These are phyloP conservation scores for Penicillium paneum DNA, from an alignment of 2,329 filamentous ascomycete genomes.

Conservation along the genomic window DNA sequence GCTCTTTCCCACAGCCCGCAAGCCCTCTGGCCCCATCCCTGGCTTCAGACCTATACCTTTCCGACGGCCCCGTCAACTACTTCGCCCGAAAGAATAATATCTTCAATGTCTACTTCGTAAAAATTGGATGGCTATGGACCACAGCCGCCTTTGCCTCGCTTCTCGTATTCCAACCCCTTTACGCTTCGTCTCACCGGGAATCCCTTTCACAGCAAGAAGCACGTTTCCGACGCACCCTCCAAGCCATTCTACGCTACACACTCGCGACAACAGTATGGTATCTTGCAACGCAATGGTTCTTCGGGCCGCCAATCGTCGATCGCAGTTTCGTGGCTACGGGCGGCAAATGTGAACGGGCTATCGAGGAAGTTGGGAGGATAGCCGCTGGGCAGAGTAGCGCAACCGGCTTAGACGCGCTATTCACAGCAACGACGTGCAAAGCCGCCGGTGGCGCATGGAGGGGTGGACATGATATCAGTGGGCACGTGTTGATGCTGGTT, in stretches of 20 bases:
- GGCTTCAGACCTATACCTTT: conserved; percentile 29
- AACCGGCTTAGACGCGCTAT: conserved; percentile 48
- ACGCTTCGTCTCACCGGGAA: conserved; percentile 43
- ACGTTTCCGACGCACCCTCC: conserved; percentile 48
- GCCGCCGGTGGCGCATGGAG: conserved; percentile 77
- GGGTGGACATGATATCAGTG: conserved; percentile 94
- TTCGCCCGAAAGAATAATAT: conserved; percentile 92
- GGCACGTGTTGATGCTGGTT: conserved; percentile 90
- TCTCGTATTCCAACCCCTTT: conserved; percentile 62
- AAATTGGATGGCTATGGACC: conserved; percentile 91
- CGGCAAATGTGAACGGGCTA: conserved; percentile 69
- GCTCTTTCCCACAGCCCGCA: conserved; percentile 53
- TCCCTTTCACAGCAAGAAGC: conserved; percentile 19
- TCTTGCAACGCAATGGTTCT: conserved; percentile 92
- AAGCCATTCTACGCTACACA: conserved; percentile 65
- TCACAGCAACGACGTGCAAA: conserved; percentile 79
- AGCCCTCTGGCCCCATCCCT: conserved; percentile 40
- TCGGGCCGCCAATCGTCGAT: conserved; percentile 86
- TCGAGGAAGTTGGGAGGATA: conserved; percentile 43
- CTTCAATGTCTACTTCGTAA: conserved; percentile 91
- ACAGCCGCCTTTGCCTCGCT: conserved; percentile 71
- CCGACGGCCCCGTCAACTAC: conserved; percentile 55
- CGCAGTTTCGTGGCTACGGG: conserved; percentile 85
- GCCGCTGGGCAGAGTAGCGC: conserved; percentile 7
- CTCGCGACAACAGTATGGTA: conserved; percentile 77